Evolutionary conservation across 495 filamentous ascomycete genomes (phyloP).

Genomic region (Glonium stellatum): DNA sequence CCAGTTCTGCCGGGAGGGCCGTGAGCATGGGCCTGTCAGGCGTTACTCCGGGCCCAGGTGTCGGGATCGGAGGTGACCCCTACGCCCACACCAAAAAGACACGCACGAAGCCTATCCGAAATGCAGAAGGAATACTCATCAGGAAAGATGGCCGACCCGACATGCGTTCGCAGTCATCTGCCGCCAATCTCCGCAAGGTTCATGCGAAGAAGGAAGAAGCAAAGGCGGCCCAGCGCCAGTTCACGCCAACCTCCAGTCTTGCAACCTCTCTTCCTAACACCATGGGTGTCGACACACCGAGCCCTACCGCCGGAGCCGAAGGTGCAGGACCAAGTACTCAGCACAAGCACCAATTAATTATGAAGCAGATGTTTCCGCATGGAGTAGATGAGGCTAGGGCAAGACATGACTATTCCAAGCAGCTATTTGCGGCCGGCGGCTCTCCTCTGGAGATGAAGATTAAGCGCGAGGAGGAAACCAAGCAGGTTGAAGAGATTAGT

Average conservation of each 20-base stretch:
- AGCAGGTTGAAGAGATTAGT: neutral
- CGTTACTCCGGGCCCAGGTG: conserved; percentile 14
- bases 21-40: conserved; percentile 24
- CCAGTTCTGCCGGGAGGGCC: conserved; percentile 15
- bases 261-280: neutral
- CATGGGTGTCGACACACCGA: conserved; percentile 5
- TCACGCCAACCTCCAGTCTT: conserved; percentile 17
- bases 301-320: conserved; percentile 7
- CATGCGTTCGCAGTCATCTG: conserved; percentile 36
- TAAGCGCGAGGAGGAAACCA: neutral
- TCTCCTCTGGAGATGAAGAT: neutral
- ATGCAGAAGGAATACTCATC: conserved; percentile 40
- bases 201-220: conserved; percentile 37
- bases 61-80: conserved; percentile 18
- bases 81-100: conserved; percentile 37
- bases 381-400: conserved; percentile 1
- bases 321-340: neutral
- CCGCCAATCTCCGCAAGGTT: conserved; percentile 39
- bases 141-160: conserved; percentile 41
- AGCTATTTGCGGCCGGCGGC: neutral
- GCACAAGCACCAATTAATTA: conserved; percentile 6
- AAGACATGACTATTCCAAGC: neutral
- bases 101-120: conserved; percentile 37
- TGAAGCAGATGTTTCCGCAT: conserved; percentile 9
- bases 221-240: conserved; percentile 3